These are phyloP conservation scores for Thielaviopsis punctulata DNA, from an alignment of 2,329 filamentous ascomycete species.

Conservation along the genomic window DNA sequence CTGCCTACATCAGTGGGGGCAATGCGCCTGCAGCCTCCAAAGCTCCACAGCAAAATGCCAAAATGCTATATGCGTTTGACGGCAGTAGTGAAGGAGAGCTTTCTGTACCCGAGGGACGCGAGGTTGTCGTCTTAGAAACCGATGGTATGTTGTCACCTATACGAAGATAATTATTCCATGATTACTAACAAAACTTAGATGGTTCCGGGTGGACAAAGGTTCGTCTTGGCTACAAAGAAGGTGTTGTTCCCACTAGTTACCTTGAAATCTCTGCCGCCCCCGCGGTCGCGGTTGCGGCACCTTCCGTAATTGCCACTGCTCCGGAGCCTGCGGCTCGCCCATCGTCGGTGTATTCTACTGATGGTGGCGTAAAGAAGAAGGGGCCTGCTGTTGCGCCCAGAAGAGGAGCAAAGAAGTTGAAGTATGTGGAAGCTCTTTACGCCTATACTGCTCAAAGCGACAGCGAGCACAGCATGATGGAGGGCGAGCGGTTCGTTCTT, in stretches of 20 bases:
- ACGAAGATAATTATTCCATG: conserved; percentile 10
- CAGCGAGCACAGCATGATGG: conserved; percentile 73
- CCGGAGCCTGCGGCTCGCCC: conserved; percentile 43
- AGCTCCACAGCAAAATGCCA: conserved; percentile 44
- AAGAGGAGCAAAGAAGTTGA: conserved; percentile 81
- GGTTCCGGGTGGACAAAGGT: conserved; percentile 86
- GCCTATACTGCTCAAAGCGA: conserved; percentile 78
- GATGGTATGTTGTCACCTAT: conserved; percentile 53
- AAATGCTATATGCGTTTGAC: conserved; percentile 81
- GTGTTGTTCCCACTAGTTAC: conserved; percentile 76
- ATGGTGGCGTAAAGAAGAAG: conserved; percentile 52
- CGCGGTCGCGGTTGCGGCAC: not conserved
- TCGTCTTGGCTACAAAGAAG: conserved; percentile 55
- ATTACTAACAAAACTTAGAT: conserved; percentile 36
- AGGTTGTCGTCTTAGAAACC: conserved; percentile 62
- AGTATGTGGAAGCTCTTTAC: conserved; percentile 85
- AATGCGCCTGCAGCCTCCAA: conserved; percentile 27
- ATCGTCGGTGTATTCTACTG: conserved; percentile 53
- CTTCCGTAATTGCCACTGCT: conserved; percentile 26
- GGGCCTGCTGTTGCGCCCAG: conserved; percentile 82
- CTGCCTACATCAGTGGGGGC: conserved; percentile 57
- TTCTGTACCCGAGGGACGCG: conserved; percentile 58
- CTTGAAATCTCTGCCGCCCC: conserved; percentile 45
- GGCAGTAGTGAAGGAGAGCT: conserved; percentile 68
- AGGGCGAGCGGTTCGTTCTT: conserved; percentile 83